Percentiles rank a stretch among this genome's conserved stretches.
Conservation (phyloP, 2,329 filamentous ascomycete species). For the Penicillium italicum region DNA sequence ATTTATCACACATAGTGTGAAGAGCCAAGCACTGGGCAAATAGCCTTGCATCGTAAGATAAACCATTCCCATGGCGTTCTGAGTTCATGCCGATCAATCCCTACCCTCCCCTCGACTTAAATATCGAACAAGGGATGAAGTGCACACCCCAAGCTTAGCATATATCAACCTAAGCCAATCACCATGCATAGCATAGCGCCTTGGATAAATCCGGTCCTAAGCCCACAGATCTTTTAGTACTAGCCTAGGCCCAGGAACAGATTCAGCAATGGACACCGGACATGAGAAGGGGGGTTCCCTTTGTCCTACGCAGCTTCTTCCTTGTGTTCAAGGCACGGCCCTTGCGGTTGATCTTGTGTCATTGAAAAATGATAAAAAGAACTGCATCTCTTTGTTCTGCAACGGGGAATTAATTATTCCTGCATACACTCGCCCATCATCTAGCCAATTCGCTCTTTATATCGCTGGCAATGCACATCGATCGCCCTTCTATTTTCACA, state of each 20-base stretch:
- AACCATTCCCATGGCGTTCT: slow-evolving; percentile 18
- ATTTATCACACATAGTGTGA: neutral
- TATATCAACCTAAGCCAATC: slow-evolving; percentile 9
- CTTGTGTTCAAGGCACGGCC: slow-evolving; percentile 8
- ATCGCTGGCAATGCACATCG: neutral
- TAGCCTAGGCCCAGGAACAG: slow-evolving; percentile 7
- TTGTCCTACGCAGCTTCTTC: slow-evolving; percentile 15
- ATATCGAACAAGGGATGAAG: slow-evolving; percentile 19
- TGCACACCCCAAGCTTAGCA: slow-evolving; percentile 12
- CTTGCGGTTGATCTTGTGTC: slow-evolving; percentile 16
- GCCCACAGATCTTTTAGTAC: neutral
- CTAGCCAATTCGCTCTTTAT: neutral
- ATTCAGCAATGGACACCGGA: neutral
- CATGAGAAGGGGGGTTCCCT: neutral
- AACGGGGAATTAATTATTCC: neutral
- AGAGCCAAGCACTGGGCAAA: slow-evolving; percentile 6
- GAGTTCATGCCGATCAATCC: slow-evolving; percentile 15
- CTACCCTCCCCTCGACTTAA: slow-evolving; percentile 3
- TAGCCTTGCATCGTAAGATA: slow-evolving; percentile 20
- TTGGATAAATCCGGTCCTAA: neutral
- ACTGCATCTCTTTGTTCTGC: neutral
- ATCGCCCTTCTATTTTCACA: neutral
- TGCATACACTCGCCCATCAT: neutral
- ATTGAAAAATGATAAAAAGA: slow-evolving; percentile 4
- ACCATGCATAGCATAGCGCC: neutral